These are phyloP conservation scores for Mimosa pudica DNA, from an alignment of 306 rosid genomes.

Conservation along the genomic window DNA sequence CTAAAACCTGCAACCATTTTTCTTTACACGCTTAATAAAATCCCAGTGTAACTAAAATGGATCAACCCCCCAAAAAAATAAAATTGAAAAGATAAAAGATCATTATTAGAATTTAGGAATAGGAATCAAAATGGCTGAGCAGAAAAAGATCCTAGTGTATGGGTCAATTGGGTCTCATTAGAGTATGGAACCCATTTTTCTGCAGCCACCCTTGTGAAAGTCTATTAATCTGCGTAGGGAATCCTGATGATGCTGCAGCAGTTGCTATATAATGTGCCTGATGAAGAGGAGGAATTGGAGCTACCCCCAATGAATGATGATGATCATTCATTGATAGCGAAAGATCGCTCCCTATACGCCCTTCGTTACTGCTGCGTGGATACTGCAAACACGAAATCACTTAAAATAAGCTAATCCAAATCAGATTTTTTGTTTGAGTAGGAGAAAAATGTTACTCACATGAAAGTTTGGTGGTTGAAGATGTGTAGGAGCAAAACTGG, in stretches of 20 bases:
- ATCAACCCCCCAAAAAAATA: background rate
- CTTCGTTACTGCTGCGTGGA: constrained; percentile 75
- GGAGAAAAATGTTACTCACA: constrained; percentile 35
- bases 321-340: constrained; percentile 57
- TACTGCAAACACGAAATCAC: constrained; percentile 35
- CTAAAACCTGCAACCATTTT: constrained; percentile 25
- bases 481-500: constrained; percentile 39
- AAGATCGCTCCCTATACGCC: constrained; percentile 63
- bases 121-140: constrained; percentile 5
- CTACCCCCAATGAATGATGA: constrained; percentile 14
- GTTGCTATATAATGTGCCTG: constrained; percentile 63
- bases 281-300: background rate
- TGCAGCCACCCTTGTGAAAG: constrained; percentile 65
- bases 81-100: background rate
- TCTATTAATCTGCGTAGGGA: constrained; percentile 70
- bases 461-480: constrained; percentile 55
- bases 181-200: constrained; percentile 68
- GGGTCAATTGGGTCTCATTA: constrained; percentile 57
- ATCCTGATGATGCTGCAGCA: constrained; percentile 99
- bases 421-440: too few relatives aligned
- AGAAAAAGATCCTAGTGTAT: constrained; percentile 1
- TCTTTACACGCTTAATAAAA: constrained; percentile 36
- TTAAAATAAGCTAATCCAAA: too few relatives aligned
- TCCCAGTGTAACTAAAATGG: background rate
- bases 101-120: constrained; percentile 18